A percentile compares a stretch with the other conserved stretches of the same genome.
Conservation (phyloP, 352 stramenopile genomes). For the Phytopythium vexans region DNA sequence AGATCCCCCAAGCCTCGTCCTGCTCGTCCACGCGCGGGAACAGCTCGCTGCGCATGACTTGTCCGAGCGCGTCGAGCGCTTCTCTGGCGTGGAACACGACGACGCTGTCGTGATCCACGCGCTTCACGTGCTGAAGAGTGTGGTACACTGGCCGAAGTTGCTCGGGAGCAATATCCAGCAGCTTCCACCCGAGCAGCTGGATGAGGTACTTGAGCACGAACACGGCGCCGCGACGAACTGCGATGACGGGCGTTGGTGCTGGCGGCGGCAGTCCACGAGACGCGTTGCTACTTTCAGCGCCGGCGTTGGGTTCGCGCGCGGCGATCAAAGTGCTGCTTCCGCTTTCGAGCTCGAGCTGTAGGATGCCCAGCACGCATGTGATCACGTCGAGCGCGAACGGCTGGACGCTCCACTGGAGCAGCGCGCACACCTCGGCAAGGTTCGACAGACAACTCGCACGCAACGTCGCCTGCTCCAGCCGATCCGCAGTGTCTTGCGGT, state of each 20-base stretch:
- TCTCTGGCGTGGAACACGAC: conserved; percentile 63
- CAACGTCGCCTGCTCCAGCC: conserved; percentile 53
- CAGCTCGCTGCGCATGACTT: conserved; percentile 73
- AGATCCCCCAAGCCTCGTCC: conserved; percentile 34
- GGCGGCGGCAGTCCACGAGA: background rate
- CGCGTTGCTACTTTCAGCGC: too few relatives aligned
- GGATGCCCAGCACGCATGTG: conserved; percentile 72
- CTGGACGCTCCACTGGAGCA: conserved; percentile 71
- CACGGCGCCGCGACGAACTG: conserved; percentile 69
- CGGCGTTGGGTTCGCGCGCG: too few relatives aligned
- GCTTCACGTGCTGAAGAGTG: conserved; percentile 67
- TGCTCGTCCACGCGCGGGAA: conserved; percentile 44
- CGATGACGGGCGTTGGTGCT: conserved; percentile 28
- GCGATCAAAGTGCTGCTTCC: background rate
- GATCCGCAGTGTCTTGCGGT: conserved; percentile 14
- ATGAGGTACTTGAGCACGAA: conserved; percentile 79
- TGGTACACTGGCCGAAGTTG: conserved; percentile 75
- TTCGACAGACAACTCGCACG: conserved; percentile 87
- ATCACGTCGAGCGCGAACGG: conserved; percentile 75
- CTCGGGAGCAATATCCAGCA: conserved; percentile 70
- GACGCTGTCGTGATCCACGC: conserved; percentile 57
- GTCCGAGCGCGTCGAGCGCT: conserved; percentile 45
- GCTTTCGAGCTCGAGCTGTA: conserved; percentile 64
- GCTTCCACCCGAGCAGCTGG: conserved; percentile 69
- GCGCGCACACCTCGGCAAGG: conserved; percentile 72